Conservation (phyloP, 805 yeast genomes). For the Lipomyces orientalis region DNA sequence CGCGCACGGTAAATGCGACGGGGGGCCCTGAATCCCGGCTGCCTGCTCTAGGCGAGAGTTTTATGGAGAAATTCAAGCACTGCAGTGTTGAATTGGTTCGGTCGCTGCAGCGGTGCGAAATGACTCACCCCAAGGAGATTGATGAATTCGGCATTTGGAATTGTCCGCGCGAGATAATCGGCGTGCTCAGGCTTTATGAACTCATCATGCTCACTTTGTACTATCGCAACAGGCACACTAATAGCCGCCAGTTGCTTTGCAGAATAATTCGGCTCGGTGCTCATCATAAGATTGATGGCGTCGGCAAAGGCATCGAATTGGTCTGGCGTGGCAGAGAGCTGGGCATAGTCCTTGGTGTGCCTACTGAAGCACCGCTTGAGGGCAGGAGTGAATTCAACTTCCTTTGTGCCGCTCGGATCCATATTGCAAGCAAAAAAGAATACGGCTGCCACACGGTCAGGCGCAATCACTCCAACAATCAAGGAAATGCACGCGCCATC, state of each 20-base stretch:
- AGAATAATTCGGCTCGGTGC: conserved; percentile 2
- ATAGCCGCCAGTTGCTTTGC: background rate
- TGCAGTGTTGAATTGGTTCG: background rate
- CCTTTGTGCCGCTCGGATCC: conserved; percentile 11
- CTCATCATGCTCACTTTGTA: conserved; percentile 7
- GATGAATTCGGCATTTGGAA: conserved; percentile 2
- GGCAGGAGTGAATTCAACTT: background rate
- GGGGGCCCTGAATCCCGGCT: too few relatives aligned
- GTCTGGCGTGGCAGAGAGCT: background rate
- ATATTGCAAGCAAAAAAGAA: conserved; percentile 6
- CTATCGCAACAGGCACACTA: background rate
- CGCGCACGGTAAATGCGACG: too few relatives aligned
- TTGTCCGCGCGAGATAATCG: background rate
- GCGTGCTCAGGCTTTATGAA: conserved; percentile 3
- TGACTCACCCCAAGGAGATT: background rate
- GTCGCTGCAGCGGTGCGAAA: conserved; percentile 8
- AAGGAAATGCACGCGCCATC: conserved; percentile 2
- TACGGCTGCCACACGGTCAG: background rate
- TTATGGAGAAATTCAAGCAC: background rate
- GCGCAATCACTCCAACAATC: background rate
- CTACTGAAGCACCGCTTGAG: conserved; percentile 1
- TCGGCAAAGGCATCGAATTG: conserved; percentile 1
- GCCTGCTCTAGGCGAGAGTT: background rate
- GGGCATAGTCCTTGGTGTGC: conserved; percentile 8
- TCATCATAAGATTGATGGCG: background rate